These are phyloP conservation scores for Mariannaea sp. DNA, from an alignment of 2,329 filamentous ascomycete species.

Conservation along the genomic window DNA sequence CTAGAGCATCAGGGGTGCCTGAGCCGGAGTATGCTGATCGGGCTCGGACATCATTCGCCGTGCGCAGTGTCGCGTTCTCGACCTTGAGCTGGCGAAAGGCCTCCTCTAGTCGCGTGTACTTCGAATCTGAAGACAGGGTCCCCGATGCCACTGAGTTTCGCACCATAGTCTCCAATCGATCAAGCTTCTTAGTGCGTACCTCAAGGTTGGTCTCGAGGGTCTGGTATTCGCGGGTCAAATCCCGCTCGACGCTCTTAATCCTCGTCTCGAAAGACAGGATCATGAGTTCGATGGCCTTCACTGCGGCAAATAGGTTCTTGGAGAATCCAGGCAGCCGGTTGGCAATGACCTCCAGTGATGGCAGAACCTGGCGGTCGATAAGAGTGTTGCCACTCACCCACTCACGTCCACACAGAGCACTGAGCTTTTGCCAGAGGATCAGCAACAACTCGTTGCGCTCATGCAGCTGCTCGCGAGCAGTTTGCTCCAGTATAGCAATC, in stretches of 20 bases:
- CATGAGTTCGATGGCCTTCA: constrained; percentile 85
- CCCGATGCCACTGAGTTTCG: constrained; percentile 65
- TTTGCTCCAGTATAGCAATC: constrained; percentile 74
- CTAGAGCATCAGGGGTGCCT: constrained; percentile 44
- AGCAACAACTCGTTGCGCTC: constrained; percentile 90
- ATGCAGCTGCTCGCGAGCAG: constrained; percentile 82
- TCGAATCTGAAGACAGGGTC: constrained; percentile 49
- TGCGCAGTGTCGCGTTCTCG: constrained; percentile 71
- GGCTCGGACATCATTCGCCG: constrained; percentile 62
- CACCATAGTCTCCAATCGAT: constrained; percentile 81
- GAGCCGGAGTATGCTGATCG: constrained; percentile 50
- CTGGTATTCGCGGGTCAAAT: constrained; percentile 90
- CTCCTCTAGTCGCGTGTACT: constrained; percentile 61
- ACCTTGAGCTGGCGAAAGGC: constrained; percentile 67
- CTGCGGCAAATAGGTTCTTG: constrained; percentile 83
- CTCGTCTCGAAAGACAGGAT: constrained; percentile 77
- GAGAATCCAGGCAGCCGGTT: constrained; percentile 87
- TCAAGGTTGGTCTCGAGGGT: constrained; percentile 81
- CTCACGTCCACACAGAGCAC: constrained; percentile 83
- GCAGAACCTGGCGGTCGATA: constrained; percentile 82
- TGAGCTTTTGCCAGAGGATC: constrained; percentile 87
- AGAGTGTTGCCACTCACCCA: constrained; percentile 91
- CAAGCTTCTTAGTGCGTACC: constrained; percentile 79
- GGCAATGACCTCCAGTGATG: constrained; percentile 82
- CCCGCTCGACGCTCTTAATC: constrained; percentile 84